Base-by-base conservation (phyloP, 495 filamentous ascomycete species). In the Geopyxis carbonaria region DNA sequence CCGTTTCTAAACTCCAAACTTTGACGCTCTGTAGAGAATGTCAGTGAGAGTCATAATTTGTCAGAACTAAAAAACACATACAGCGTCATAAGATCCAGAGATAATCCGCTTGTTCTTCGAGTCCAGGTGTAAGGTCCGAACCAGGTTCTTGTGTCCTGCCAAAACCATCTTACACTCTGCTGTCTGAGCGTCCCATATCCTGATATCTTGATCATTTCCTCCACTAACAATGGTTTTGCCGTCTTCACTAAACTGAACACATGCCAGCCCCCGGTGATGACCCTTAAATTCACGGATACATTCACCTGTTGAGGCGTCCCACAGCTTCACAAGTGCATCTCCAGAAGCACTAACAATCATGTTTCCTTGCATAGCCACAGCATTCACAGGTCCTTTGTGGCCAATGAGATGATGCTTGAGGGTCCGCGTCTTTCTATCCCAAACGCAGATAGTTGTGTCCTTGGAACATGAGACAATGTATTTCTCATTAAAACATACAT, bases 381-480 rank as follows among this genome's bases (percentile, higher is more conserved):
- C 89, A 49, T 97, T 97, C 31, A 97, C 89, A 2, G 89, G 89
- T 0, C 85, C 91, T 0, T 67, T 61, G 58, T 97, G 89, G 4
- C 87, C 89, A 27, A 66, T 65, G 27, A 97, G 66, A 48, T 76
- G 77, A 44, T 76, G 76, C 30, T 89, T 58, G 15, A 85, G 63
- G 3, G 60, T 61, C 30, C 80, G 79, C 0, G 80, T 89, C 9
- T 66, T 58, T 34, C 87, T 79, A 47, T 93, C 80, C 89, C 89
- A 97, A 14, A 95, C 72, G 57, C 80, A 84, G 54, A 97, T 85
- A 9, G 69, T 80, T 28, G 75, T 71, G 60, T 97, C 89, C 60
- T 95, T 95, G 45, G 82, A 92, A 62, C 87, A 94, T 18, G 86
- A 93, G 13, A 95, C 76, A 45, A 97, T 93, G 60, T 89, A 77